A percentile compares a stretch with the other conserved stretches of the same genome.
phyloP scores from a whole-genome alignment of 2,329 filamentous ascomycete genomes.

The Fusarium hostae region DNA sequence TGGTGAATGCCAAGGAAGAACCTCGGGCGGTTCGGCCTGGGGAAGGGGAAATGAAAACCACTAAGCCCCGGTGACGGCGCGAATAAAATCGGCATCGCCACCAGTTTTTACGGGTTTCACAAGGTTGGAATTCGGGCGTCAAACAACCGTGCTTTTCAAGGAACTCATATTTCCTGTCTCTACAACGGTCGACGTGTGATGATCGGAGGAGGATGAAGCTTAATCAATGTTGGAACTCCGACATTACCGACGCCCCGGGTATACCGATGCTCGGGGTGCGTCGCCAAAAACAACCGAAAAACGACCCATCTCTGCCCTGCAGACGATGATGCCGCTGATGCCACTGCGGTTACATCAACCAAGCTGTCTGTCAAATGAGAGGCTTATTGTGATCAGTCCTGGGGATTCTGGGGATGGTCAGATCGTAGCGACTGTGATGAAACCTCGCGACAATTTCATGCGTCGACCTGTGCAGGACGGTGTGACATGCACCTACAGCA shows the following conservation, averaged over 20 bases:
- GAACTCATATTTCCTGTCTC: neutral
- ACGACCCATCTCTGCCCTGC: slow-evolving; percentile 1
- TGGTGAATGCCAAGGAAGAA: slow-evolving; percentile 1
- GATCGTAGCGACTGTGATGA: slow-evolving; percentile 10
- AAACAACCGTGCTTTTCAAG: neutral
- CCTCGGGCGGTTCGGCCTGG: slow-evolving; percentile 24
- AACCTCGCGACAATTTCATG: slow-evolving; percentile 29
- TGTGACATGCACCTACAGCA: slow-evolving; percentile 8
- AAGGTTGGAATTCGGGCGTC: neutral
- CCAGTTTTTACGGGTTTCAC: slow-evolving; percentile 13
- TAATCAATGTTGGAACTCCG: slow-evolving; percentile 5
- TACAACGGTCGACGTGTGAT: neutral
- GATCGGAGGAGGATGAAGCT: neutral
- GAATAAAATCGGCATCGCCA: slow-evolving; percentile 20
- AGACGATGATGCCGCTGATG: slow-evolving; percentile 1
- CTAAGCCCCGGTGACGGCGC: slow-evolving; percentile 13
- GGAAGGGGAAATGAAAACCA: slow-evolving; percentile 3
- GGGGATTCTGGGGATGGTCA: slow-evolving; percentile 1
- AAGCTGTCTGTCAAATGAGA: neutral
- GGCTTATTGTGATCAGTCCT: neutral
- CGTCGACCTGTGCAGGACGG: slow-evolving; percentile 8
- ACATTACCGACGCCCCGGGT: slow-evolving; percentile 30
- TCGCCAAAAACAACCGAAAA: slow-evolving; percentile 3
- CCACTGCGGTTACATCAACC: slow-evolving; percentile 16
- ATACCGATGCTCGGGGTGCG: slow-evolving; percentile 25